Conservation (phyloP, 768 basidiomycete genomes). For the Agaricus sinodeliciosus region DNA sequence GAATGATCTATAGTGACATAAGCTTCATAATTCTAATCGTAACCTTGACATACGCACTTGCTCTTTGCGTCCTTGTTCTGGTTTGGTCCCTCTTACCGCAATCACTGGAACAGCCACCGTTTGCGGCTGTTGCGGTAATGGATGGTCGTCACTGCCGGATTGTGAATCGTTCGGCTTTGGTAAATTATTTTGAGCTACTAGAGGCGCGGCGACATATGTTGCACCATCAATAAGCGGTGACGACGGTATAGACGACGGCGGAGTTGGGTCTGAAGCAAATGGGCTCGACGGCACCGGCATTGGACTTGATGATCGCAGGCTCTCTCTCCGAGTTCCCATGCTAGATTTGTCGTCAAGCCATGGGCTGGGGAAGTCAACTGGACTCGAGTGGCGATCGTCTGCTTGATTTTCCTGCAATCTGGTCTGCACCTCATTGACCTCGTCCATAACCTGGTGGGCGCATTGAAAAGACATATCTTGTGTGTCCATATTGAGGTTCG, state of each 20-base stretch:
- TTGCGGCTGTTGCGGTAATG: too few relatives aligned
- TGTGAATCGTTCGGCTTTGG: neutral
- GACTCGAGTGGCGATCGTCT: too few relatives aligned
- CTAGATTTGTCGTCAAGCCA: neutral
- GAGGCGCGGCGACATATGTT: neutral
- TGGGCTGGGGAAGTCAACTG: too few relatives aligned
- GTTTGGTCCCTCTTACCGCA: neutral
- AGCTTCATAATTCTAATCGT: neutral
- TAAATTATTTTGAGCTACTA: neutral
- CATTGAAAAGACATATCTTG: too few relatives aligned
- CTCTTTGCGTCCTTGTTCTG: neutral
- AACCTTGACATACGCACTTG: neutral
- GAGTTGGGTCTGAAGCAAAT: neutral
- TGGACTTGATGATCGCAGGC: neutral
- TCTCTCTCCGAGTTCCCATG: neutral
- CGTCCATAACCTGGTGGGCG: too few relatives aligned
- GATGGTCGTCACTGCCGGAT: neutral
- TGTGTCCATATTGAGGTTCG: too few relatives aligned
- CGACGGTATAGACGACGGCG: neutral
- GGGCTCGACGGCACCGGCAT: conserved; percentile 4
- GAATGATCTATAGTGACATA: neutral
- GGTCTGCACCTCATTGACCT: too few relatives aligned
- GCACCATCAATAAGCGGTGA: neutral
- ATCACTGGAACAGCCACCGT: neutral
- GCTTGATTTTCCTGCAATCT: too few relatives aligned